Conservation (phyloP, 345 rosid genomes). For the Eucalyptus erythrocorys region DNA sequence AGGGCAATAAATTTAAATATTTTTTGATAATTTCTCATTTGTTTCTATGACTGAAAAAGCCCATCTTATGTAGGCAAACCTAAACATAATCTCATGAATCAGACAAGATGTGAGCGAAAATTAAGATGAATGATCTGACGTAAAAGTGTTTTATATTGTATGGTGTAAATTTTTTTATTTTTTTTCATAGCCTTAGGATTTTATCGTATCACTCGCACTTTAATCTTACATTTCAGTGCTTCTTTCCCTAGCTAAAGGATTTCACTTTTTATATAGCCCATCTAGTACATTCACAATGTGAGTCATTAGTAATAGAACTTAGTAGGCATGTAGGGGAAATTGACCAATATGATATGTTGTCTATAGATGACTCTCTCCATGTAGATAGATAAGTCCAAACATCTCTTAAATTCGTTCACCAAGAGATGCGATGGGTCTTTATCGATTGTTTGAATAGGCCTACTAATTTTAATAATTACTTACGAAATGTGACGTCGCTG, state of each 20-base stretch:
- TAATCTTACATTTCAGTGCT: neutral
- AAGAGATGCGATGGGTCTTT: neutral
- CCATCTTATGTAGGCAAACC: neutral
- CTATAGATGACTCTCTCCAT: neutral
- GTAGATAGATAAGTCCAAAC: neutral
- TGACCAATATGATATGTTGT: neutral
- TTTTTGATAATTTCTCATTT: neutral
- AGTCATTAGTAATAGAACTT: neutral
- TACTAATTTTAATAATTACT: neutral
- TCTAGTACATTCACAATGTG: neutral
- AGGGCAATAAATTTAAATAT: rapidly evolving
- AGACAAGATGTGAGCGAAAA: neutral
- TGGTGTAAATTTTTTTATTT: neutral
- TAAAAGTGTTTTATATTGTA: neutral
- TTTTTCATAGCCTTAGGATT: neutral
- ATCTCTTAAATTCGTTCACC: neutral
- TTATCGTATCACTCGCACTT: neutral
- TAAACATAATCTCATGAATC: neutral
- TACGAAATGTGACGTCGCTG: neutral
- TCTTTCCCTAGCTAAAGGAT: neutral
- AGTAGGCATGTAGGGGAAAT: neutral
- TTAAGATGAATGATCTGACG: neutral
- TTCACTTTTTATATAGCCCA: neutral
- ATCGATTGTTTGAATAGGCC: neutral
- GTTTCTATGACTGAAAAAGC: neutral